Evolutionary conservation across 2,329 filamentous ascomycete genomes (phyloP), one percentile per base, ranked within the genome.

Genomic region (Torrubiella hemipterigena): DNA sequence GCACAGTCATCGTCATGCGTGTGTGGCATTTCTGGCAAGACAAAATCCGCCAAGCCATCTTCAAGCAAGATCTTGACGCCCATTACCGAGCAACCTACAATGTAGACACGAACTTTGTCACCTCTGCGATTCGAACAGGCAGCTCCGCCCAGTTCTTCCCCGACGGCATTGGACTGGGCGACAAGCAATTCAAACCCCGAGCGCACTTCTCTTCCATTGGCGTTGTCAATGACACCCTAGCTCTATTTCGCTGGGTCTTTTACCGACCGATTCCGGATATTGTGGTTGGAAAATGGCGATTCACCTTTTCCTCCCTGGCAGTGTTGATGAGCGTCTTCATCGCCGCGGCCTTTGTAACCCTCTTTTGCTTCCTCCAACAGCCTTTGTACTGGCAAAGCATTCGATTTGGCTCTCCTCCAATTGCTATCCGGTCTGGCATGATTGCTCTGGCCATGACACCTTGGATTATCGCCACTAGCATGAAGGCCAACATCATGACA

Each of bases 11-110:
- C 9, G 47, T 79, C 9, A 64, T 89, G 49, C 76, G 85, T 42
- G 67, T 82, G 49, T 94, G 87, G 66, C 81, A 94, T 55, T 77
- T 81, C 43, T 94, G 85, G 79, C 85, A 87, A 45, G 87, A 95
- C 62, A 93, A 91, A 60, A 84, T 93, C 42, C 75, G 87, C 42
- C 82, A 87, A 43, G 87, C 85, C 39, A 73, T 91, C 37, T 83
- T 91, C 60, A 89, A 93, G 59, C 78, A 91, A 49, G 76, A 84
- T 50, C 67, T 83, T 45, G 68, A 82, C 48, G 68, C 77, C 45
- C 69, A 78, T 45, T 77, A 73, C 50, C 69, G 52, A 36, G 52
- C 63, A 30, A 41, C 69, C 28, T 67, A 75, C 51, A 63, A 52
- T 48, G 46, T 67, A 33, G 64, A 72, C 30, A 56, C 63, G 21